Percentiles rank a stretch among this genome's conserved stretches.
Conservation (phyloP, 371 early-diverging fungal species). For the Actinomucor elegans region DNA sequence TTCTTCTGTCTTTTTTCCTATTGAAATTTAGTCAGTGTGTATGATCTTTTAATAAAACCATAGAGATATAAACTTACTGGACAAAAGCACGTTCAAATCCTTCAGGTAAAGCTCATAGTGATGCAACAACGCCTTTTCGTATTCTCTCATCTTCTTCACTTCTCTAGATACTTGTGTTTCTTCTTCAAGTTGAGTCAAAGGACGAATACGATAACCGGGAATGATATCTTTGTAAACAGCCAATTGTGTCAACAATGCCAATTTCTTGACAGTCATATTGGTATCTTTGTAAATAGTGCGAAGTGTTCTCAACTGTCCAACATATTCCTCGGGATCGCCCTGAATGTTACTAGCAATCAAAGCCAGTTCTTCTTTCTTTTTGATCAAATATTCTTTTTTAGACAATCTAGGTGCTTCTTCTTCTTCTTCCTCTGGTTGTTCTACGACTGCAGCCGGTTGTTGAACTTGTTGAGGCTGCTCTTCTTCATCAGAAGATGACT, state of each 20-base stretch:
- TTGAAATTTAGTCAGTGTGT: neutral
- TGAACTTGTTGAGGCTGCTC: constrained; percentile 11
- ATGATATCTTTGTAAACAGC: constrained; percentile 93
- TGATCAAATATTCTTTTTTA: constrained; percentile 58
- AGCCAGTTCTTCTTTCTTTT: constrained; percentile 81
- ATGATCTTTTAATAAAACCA: neutral
- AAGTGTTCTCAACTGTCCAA: constrained; percentile 61
- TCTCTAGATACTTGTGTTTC: constrained; percentile 80
- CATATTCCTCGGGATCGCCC: constrained; percentile 78
- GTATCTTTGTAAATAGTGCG: constrained; percentile 59
- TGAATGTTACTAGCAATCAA: constrained; percentile 69
- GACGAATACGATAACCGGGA: constrained; percentile 93
- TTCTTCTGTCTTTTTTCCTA: constrained; percentile 39
- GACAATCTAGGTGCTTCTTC: constrained; percentile 23
- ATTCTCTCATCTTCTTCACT: constrained; percentile 81
- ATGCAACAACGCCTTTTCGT: constrained; percentile 77
- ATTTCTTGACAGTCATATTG: constrained; percentile 59
- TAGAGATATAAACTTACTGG: constrained; percentile 42
- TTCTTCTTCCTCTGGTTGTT: constrained; percentile 22
- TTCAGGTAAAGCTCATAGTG: constrained; percentile 85
- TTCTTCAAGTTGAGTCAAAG: constrained; percentile 80
- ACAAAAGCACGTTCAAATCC: constrained; percentile 51
- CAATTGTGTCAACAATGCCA: constrained; percentile 83
- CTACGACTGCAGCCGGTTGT: neutral
- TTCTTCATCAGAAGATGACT: constrained; percentile 15